These are phyloP conservation scores for Ophiostoma montium DNA, from an alignment of 2,329 filamentous ascomycete genomes.

Conservation along the genomic window DNA sequence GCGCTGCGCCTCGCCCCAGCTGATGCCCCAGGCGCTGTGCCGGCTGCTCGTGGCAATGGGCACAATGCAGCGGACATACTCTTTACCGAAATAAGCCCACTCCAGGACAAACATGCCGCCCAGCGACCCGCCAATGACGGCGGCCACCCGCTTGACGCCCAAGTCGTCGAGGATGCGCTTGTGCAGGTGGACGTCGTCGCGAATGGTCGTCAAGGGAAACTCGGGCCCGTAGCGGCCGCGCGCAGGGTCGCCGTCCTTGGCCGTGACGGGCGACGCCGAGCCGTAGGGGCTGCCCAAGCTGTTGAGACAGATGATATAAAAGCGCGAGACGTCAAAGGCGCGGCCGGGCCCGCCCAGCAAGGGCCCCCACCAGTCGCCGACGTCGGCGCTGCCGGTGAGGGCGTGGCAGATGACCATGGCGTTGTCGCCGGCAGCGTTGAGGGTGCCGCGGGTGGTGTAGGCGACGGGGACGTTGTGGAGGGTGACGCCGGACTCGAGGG, in stretches of 20 bases:
- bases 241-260: constrained; percentile 62
- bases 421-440: constrained; percentile 47
- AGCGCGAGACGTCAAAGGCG: constrained; percentile 68
- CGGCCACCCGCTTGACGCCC: constrained; percentile 63
- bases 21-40: constrained; percentile 82
- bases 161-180: constrained; percentile 68
- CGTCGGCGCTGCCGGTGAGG: constrained; percentile 72
- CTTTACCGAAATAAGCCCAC: constrained; percentile 72
- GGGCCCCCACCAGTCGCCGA: constrained; percentile 80
- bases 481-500: constrained; percentile 79
- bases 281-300: constrained; percentile 76
- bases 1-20: constrained; percentile 77
- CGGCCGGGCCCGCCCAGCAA: constrained; percentile 63
- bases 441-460: constrained; percentile 49
- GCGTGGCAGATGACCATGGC: constrained; percentile 71
- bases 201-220: constrained; percentile 87
- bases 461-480: constrained; percentile 62
- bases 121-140: constrained; percentile 71
- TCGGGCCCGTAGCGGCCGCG: constrained; percentile 82
- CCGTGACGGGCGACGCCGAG: constrained; percentile 76
- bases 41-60: constrained; percentile 74
- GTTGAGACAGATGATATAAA: constrained; percentile 80
- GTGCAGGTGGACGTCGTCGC: constrained; percentile 90
- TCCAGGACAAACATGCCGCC: constrained; percentile 85
- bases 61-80: constrained; percentile 68